Conservation (phyloP, 2,329 filamentous ascomycete genomes). For the Davidsoniella neocaledoniae region DNA sequence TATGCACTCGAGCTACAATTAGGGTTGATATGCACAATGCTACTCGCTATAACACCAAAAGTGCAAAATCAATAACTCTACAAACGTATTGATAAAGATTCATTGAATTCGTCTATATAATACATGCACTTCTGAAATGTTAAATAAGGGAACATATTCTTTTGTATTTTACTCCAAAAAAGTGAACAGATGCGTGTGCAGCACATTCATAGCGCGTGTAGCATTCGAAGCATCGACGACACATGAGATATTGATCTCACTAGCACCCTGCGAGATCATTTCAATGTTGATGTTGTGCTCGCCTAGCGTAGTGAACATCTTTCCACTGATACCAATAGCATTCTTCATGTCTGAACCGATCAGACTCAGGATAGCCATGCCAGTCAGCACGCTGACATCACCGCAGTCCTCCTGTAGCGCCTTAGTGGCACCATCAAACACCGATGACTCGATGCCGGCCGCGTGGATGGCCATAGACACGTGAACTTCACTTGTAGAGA, state of each 20-base stretch:
- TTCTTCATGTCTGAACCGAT: slow-evolving; percentile 96
- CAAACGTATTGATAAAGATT: too few species aligned
- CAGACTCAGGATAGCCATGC: slow-evolving; percentile 91
- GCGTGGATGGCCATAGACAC: slow-evolving; percentile 94
- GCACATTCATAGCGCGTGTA: slow-evolving; percentile 82
- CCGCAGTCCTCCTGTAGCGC: slow-evolving; percentile 61
- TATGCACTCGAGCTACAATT: too few species aligned
- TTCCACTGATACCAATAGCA: slow-evolving; percentile 84
- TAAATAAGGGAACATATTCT: not conserved
- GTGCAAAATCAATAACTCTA: too few species aligned
- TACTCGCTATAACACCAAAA: too few species aligned
- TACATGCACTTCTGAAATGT: too few species aligned
- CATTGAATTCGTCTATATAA: too few species aligned
- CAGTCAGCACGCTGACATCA: slow-evolving; percentile 72
- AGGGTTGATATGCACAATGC: too few species aligned
- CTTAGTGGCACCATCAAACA: slow-evolving; percentile 49
- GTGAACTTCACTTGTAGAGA: slow-evolving; percentile 91
- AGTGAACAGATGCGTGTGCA: slow-evolving; percentile 93
- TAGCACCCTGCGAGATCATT: slow-evolving; percentile 98
- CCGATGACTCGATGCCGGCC: slow-evolving; percentile 44
- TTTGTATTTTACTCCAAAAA: slow-evolving; percentile 52
- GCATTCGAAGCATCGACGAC: slow-evolving; percentile 88
- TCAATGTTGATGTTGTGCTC: slow-evolving; percentile 94
- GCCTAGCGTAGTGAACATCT: slow-evolving; percentile 87
- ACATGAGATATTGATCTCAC: slow-evolving; percentile 98